These are phyloP conservation scores for Chaetoceros tenuissimus DNA, from an alignment of 108 stramenopile genomes.

Conservation along the genomic window DNA sequence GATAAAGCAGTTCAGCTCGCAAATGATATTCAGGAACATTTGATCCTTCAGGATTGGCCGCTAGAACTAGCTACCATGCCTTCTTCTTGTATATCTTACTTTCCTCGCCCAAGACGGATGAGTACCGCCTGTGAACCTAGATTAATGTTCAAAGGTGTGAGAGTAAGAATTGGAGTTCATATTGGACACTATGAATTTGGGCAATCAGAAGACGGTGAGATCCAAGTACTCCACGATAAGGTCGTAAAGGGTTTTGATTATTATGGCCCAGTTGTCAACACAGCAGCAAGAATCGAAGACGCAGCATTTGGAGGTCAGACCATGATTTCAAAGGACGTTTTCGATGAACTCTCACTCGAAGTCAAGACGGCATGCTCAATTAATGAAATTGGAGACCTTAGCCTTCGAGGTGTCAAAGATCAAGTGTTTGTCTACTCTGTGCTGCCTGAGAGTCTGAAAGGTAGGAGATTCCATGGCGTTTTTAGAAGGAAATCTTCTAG, in stretches of 20 bases:
- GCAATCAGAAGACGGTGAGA: constrained; percentile 2
- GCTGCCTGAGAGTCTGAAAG: constrained; percentile 5
- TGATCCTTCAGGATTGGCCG: constrained; percentile 9
- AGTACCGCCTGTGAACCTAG: background rate
- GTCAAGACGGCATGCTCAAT: constrained; percentile 4
- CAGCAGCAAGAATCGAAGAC: constrained; percentile 12
- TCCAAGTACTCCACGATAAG: constrained; percentile 9
- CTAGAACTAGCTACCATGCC: constrained; percentile 15
- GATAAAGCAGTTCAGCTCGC: constrained; percentile 15
- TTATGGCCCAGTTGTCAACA: constrained; percentile 14
- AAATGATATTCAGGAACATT: constrained; percentile 12
- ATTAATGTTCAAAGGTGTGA: constrained; percentile 8
- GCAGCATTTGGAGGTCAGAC: constrained; percentile 18
- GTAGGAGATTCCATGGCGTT: constrained; percentile 12
- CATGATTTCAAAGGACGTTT: constrained; percentile 4
- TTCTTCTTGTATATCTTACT: constrained; percentile 6
- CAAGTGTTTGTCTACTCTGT: background rate
- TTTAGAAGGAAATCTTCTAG: constrained; percentile 4
- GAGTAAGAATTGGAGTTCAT: constrained; percentile 16
- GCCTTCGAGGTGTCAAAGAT: constrained; percentile 6
- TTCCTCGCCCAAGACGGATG: background rate
- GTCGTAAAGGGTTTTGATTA: constrained; percentile 20
- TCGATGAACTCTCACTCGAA: background rate
- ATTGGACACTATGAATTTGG: background rate
- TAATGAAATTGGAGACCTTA: constrained; percentile 4